Evolutionary conservation across 352 stramenopile species (phyloP).

Genomic region (Pythium grandisporangium): DNA sequence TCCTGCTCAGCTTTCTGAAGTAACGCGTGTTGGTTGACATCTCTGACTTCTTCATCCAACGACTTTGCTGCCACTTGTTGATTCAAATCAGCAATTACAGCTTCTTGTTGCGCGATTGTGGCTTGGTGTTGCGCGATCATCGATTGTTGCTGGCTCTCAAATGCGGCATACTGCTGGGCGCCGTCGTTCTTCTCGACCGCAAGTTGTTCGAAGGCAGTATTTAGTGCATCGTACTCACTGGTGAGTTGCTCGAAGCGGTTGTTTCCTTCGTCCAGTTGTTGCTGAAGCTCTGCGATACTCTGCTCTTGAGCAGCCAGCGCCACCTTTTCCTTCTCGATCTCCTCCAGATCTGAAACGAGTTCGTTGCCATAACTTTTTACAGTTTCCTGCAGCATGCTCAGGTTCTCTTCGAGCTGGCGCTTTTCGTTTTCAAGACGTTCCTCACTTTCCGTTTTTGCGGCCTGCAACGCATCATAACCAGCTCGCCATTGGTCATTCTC

Average conservation of each 20-base stretch:
- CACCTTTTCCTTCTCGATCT: slow-evolving; percentile 39
- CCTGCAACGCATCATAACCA: slow-evolving; percentile 51
- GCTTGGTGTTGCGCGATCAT: slow-evolving; percentile 10
- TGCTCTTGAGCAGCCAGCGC: slow-evolving; percentile 20
- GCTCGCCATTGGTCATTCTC: slow-evolving; percentile 51
- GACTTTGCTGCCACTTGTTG: slow-evolving; percentile 14
- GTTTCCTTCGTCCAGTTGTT: slow-evolving; percentile 45
- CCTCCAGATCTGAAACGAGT: slow-evolving; percentile 31
- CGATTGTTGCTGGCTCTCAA: slow-evolving; percentile 19
- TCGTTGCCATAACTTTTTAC: slow-evolving; percentile 39
- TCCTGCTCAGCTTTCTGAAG: slow-evolving; percentile 27
- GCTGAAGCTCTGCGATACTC: slow-evolving; percentile 31
- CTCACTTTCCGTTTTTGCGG: slow-evolving; percentile 31
- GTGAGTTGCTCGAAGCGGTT: slow-evolving; percentile 44
- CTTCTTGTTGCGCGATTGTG: slow-evolving; percentile 15
- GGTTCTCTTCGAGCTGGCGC: slow-evolving; percentile 38
- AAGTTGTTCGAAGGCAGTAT: slow-evolving; percentile 21
- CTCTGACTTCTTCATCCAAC: slow-evolving; percentile 18
- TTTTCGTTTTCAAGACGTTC: slow-evolving; percentile 35
- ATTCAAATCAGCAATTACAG: slow-evolving; percentile 9
- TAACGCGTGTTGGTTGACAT: slow-evolving; percentile 26
- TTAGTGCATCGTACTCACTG: slow-evolving; percentile 38
- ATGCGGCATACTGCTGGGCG: slow-evolving; percentile 11
- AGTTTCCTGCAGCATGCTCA: slow-evolving; percentile 35
- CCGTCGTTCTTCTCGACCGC: slow-evolving; percentile 15